Evolutionary conservation across 2,329 filamentous ascomycete genomes (phyloP), one percentile per base, ranked within the genome.

Genomic region (Raffaelea albimanens): DNA sequence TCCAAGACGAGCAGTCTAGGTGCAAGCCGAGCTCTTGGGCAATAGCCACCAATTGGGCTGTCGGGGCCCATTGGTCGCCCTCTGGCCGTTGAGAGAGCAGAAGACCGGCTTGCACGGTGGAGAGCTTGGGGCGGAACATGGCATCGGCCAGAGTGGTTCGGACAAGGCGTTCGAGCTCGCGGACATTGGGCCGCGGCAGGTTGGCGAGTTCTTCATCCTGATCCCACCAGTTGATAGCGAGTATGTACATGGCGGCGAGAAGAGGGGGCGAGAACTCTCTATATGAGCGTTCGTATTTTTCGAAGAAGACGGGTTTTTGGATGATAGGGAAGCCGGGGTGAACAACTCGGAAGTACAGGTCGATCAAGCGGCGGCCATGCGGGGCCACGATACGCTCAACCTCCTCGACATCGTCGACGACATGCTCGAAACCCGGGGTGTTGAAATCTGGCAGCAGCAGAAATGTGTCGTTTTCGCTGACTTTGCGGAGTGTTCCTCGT

Each of bases 1-100:
- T 86, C 90, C 90, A 95, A 45, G 73, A 72, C 5, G 83, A 80
- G 67, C 88, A 95, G 64, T 95, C 88, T 38, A 95, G 79, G 62
- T 96, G 89, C 36, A 96, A 69, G 42, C 90, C 90, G 3, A 96
- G 74, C 63, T 95, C 88, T 62, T 95, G 88, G 1, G 80, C 84
- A 39, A 93, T 82, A 20, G 89, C 89, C 10, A 95, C 87, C 20
- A 95, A 68, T 61, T 95, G 89, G 4, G 87, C 87, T 1, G 89
- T 95, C 49, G 91, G 71, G 1, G 85, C 85, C 80, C 89, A 91
- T 45, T 89, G 84, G 57, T 87, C 84, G 11, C 83, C 82, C 55
- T 87, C 83, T 13, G 25, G 21, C 23, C 83, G 74, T 59, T 91
- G 86, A 13, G 87, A 79, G 13, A 91, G 68, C 16, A 91, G 66